phyloP scores from a whole-genome alignment of 2,329 filamentous ascomycete genomes.

The Chalaropsis ovoidea region DNA sequence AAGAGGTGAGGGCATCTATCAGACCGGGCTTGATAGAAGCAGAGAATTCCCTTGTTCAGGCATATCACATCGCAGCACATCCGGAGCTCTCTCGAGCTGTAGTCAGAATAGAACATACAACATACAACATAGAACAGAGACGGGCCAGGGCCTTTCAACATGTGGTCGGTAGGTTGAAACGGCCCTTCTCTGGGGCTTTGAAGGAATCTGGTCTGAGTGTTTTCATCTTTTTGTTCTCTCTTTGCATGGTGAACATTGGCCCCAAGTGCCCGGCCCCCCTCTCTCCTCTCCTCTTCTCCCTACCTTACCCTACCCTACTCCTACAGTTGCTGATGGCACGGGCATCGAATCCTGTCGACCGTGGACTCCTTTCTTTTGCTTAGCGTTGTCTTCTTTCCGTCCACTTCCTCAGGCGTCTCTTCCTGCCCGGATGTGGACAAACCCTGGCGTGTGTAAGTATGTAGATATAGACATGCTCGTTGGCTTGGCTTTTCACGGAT shows the following conservation, averaged over 20 bases:
- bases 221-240: neutral
- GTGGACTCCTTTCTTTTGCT: neutral
- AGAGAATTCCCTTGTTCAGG: neutral
- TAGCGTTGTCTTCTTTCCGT: neutral
- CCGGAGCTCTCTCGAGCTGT: neutral
- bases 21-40: neutral
- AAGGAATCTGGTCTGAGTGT: conserved; percentile 13
- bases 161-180: neutral
- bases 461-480: neutral
- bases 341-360: neutral
- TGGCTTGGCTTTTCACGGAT: neutral
- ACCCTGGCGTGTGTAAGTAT: too few relatives aligned
- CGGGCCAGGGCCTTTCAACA: neutral
- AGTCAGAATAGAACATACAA: neutral
- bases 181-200: conserved; percentile 14
- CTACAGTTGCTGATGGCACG: neutral
- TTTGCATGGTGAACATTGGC: conserved; percentile 2
- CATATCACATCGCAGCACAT: neutral
- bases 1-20: neutral
- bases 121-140: neutral
- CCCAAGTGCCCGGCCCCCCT: neutral
- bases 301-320: neutral
- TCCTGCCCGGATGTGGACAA: neutral
- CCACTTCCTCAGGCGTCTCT: neutral
- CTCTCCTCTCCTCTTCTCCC: too few relatives aligned